Conservation (phyloP, 2,329 filamentous ascomycete species). For the Alternaria arborescens region DNA sequence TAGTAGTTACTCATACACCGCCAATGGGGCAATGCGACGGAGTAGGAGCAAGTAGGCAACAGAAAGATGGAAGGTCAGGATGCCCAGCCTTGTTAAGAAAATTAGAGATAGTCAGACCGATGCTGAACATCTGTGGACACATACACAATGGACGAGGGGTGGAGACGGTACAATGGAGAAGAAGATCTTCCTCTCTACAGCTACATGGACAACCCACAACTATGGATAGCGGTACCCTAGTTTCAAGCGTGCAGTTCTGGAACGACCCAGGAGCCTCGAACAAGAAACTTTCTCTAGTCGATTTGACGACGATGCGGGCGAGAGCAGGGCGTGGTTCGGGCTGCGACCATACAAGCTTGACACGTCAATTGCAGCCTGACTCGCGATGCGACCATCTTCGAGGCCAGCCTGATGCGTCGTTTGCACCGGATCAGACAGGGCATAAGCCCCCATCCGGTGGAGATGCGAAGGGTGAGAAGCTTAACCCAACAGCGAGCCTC, state of each 20-base stretch:
- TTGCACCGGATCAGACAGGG: slow-evolving; percentile 5
- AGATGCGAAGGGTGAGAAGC: slow-evolving; percentile 23
- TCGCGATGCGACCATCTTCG: slow-evolving; percentile 14
- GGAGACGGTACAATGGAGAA: slow-evolving; percentile 70
- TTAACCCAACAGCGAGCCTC: slow-evolving; percentile 34
- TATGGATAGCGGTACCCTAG: slow-evolving; percentile 49
- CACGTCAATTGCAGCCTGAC: slow-evolving; percentile 38
- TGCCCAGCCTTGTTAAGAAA: slow-evolving; percentile 67
- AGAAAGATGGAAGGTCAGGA: slow-evolving; percentile 55
- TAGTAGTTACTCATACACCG: slow-evolving; percentile 77
- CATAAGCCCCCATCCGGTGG: slow-evolving; percentile 31
- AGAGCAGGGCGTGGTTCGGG: slow-evolving; percentile 46
- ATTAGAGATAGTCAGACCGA: slow-evolving; percentile 69
- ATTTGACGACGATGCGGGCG: slow-evolving; percentile 60
- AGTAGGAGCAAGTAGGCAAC: background rate
- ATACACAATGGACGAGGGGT: slow-evolving; percentile 74
- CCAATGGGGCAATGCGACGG: slow-evolving; percentile 67
- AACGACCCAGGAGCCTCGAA: slow-evolving; percentile 65
- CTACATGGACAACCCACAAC: slow-evolving; percentile 5
- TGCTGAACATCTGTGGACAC: slow-evolving; percentile 74
- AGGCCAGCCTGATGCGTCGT: slow-evolving; percentile 31
- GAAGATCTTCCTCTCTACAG: background rate
- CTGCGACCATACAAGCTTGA: slow-evolving; percentile 33
- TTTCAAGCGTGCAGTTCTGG: slow-evolving; percentile 61
- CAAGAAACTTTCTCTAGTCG: slow-evolving; percentile 70